Evolutionary conservation across 106 monocot species (phyloP), one percentile per base, ranked within the genome.

Genomic region (Dendrobium chrysotoxum): DNA sequence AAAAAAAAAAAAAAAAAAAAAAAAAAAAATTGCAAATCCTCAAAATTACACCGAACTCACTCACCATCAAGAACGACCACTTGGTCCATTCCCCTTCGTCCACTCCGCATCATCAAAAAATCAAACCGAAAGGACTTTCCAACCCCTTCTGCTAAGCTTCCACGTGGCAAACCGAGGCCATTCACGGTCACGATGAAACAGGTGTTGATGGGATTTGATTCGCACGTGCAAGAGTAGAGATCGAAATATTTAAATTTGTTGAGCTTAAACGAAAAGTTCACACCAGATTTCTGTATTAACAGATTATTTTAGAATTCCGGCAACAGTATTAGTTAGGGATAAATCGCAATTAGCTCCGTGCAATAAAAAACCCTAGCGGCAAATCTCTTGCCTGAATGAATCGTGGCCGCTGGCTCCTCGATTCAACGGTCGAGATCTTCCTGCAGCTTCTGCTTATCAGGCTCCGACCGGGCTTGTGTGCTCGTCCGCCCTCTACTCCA

Each of bases 341-440:
- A 4, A 50, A 28, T 47, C 25, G 44, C 25, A 47, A 76, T 76
- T 47, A 76, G 44, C 47, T 74, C 47, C 76, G 20, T 47, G 46
- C 76, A 47, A 76, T 26, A 47, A 47, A 26, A 76, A 76, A 76
- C 76, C 76, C 76, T 76, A 76, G 47, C 4, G 10, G 46, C 44
- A 46, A 76, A 26, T 47, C 44, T 12, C 10, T 18, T 26, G n/a
- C 9, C 28, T 12, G 18, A 76, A 47, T 47, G 76, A 76, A 76
- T 76, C 76, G 0, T 0, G n/a, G 46, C 76, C 76, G 76, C 76
- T 76, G 26, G 23, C 5, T 76, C 2, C 3, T 76, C 10, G 10
- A 76, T 76, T 15, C 47, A 4, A 76, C 76, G 47, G 76, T 45
- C 0, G 0, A 28, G 25, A 76, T 26, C 40, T 9, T 47, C 76